Percentiles rank a stretch among this genome's conserved stretches.
phyloP scores from a whole-genome alignment of 352 stramenopile species.

The Phytophthora vignae region DNA sequence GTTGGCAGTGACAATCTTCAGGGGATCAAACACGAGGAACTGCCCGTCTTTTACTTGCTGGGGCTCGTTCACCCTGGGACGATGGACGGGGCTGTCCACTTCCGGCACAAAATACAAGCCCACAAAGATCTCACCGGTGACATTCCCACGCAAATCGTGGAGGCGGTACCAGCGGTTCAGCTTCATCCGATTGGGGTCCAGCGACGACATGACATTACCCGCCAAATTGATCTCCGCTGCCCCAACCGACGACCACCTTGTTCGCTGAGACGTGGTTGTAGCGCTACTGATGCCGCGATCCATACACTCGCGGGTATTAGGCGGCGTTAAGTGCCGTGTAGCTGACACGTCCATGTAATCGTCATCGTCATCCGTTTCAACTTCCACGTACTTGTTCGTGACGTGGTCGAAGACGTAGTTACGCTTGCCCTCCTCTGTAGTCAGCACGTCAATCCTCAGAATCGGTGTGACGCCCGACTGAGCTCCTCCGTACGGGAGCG shows the following conservation, averaged over 20 bases:
- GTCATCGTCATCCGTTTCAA: conserved; percentile 73
- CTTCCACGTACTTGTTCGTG: conserved; percentile 88
- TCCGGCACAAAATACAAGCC: conserved; percentile 82
- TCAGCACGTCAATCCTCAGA: conserved; percentile 78
- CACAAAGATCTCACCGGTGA: conserved; percentile 88
- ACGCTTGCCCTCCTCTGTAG: conserved; percentile 72
- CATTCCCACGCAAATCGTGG: conserved; percentile 76
- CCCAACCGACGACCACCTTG: conserved; percentile 81
- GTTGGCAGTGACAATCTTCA: conserved; percentile 79
- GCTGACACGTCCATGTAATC: conserved; percentile 42
- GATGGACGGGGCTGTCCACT: conserved; percentile 23
- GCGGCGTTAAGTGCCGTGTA: conserved; percentile 27
- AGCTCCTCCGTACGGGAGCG: conserved; percentile 81
- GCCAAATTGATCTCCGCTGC: conserved; percentile 87
- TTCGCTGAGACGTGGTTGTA: conserved; percentile 46
- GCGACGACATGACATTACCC: conserved; percentile 84
- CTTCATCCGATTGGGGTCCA: conserved; percentile 65
- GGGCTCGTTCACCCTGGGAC: conserved; percentile 57
- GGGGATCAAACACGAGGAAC: conserved; percentile 88
- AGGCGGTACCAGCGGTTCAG: conserved; percentile 88
- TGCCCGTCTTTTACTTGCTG: conserved; percentile 85
- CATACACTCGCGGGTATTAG: conserved; percentile 30
- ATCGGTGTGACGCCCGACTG: conserved; percentile 90
- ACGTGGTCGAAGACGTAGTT: conserved; percentile 90
- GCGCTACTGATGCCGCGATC: conserved; percentile 63